A percentile compares a stretch with the other conserved stretches of the same genome.
These are phyloP conservation scores for Acanthamoeba lenticulata DNA, from an alignment of 208 protist genomes.

Conservation along the genomic window DNA sequence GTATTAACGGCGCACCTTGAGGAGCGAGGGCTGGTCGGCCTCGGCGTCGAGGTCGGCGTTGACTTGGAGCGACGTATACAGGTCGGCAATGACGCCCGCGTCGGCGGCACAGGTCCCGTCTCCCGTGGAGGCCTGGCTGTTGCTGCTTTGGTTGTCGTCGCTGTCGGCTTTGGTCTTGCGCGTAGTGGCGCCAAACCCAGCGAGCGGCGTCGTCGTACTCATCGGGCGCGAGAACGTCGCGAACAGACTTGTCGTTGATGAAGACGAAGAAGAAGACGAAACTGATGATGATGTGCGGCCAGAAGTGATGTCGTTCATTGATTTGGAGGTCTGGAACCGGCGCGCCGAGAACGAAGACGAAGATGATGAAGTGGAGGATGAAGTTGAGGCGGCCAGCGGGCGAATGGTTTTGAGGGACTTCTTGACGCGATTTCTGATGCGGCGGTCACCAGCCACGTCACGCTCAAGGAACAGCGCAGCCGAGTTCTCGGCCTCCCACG, in stretches of 20 bases:
- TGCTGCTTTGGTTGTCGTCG: background rate
- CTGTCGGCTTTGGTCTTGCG: background rate
- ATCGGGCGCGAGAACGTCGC: background rate
- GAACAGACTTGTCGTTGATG: background rate
- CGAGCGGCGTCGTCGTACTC: too few relatives aligned
- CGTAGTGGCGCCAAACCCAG: too few relatives aligned
- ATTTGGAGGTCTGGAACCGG: background rate
- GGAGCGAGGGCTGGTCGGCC: constrained; percentile 15
- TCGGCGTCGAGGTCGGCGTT: constrained; percentile 57
- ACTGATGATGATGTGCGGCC: too few relatives aligned
- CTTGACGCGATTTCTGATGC: constrained; percentile 17
- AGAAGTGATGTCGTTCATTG: background rate
- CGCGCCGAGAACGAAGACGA: background rate
- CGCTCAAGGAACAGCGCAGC: constrained; percentile 30
- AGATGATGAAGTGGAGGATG: background rate
- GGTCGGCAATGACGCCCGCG: constrained; percentile 22
- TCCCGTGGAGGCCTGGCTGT: too few relatives aligned
- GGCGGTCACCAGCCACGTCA: background rate
- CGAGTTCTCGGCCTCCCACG: constrained; percentile 25
- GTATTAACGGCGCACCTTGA: constrained; percentile 12
- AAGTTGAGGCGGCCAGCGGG: background rate
- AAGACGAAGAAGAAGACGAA: too few relatives aligned
- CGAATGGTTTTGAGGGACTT: background rate
- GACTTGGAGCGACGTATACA: constrained; percentile 57
- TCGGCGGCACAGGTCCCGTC: background rate